Evolutionary conservation across 257 asterid genomes (phyloP), one percentile per base, ranked within the genome.

Genomic region (Linaria vulgaris): DNA sequence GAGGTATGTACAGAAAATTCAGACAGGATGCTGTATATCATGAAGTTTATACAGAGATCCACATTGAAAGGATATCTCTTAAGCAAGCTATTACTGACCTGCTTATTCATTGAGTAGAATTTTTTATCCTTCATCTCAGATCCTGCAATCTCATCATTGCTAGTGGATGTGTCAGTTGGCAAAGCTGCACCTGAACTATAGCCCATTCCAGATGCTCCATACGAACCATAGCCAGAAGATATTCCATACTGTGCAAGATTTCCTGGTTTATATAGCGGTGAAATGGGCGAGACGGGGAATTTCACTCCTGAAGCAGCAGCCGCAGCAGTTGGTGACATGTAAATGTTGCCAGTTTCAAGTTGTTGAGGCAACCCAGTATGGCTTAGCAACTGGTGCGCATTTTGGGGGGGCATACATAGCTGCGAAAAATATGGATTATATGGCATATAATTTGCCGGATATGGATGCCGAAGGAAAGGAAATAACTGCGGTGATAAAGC

Each of bases 321-420:
- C 56, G 69, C 72, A 58, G 76, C 67, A 49, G 81, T 52, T 60
- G 80, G 79, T 25, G 87, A 76, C 69, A 79, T 66, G 38, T 78
- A 78, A 53, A 78, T 66, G 65, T 74, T 76, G 57, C 81, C 68
- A 16, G 85, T 41, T 46, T 83, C 70, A 56, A 79, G 78, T 41
- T 80, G 88, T 61, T 82, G 88, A 56, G 87, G 76, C 69, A 76
- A 85, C 21, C 82, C 83, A 39, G 69, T 56, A 27, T 81, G 86
- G 78, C 82, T 75, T 58, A 76, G 55, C 74, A 78, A 69, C 61
- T 85, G 87, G 65, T 60, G 83, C 17, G 68, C 71, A 48, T 64
- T 75, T 53, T 71, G 94, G 7, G 67, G 85, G 16, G 89, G 80
- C 82, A 85, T 58, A 63, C 74, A 80, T 38, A 80, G 70, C 49